phyloP scores from a whole-genome alignment of 2,329 filamentous ascomycete species.

The Aspergillus ustus region DNA sequence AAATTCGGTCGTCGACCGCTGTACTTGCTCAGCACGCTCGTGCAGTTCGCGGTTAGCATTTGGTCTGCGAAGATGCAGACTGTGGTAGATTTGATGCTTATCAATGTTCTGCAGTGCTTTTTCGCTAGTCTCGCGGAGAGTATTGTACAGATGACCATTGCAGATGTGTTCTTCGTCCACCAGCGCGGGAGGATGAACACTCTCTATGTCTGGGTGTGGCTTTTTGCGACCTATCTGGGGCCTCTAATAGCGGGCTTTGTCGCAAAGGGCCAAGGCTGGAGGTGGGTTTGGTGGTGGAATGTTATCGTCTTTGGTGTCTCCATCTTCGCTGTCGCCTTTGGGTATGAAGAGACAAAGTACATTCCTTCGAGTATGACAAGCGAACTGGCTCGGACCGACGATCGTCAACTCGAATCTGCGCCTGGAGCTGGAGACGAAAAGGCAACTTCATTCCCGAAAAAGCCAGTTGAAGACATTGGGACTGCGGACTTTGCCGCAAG shows the following conservation, averaged over 20 bases:
- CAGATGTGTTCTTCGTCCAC: slow-evolving; percentile 56
- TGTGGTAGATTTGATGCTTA: slow-evolving; percentile 48
- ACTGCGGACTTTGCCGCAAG: no score
- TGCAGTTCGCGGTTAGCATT: slow-evolving; percentile 43
- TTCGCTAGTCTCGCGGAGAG: slow-evolving; percentile 50
- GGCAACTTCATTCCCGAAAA: no score
- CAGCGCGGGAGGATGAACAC: slow-evolving; percentile 54
- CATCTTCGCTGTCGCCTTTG: slow-evolving; percentile 48
- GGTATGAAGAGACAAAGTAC: slow-evolving; percentile 48
- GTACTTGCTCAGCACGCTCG: slow-evolving; percentile 48
- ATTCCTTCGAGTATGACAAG: no score
- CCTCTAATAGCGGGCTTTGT: slow-evolving; percentile 40
- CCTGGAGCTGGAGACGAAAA: no score
- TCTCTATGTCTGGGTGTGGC: slow-evolving; percentile 47
- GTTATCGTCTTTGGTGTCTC: slow-evolving; percentile 46
- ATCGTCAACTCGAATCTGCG: no score
- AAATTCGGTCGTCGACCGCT: slow-evolving; percentile 54
- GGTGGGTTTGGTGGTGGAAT: slow-evolving; percentile 57
- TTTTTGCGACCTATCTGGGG: slow-evolving; percentile 41
- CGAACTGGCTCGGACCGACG: no score
- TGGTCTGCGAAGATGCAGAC: slow-evolving; percentile 53
- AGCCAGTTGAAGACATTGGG: no score
- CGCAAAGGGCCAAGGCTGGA: slow-evolving; percentile 52
- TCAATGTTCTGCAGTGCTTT: slow-evolving; percentile 50
- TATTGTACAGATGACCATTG: slow-evolving; percentile 54